Evolutionary conservation across 108 stramenopile genomes (phyloP), one percentile per base, ranked within the genome.

Genomic region (Skeletonema potamos): DNA sequence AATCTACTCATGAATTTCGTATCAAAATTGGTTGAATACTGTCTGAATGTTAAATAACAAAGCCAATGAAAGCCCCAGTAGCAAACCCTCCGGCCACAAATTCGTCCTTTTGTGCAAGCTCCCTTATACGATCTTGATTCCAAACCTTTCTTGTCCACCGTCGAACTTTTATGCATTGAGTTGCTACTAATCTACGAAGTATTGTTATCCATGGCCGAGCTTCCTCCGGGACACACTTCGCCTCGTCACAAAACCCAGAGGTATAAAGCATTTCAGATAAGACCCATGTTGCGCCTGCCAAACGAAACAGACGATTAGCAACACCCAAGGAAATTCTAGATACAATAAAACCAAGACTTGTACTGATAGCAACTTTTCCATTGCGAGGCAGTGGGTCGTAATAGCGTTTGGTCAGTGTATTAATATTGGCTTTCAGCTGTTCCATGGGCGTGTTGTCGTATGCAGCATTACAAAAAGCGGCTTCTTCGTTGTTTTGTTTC

Each of bases 51-150:
- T 59, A 78, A 26, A 71, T 58, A 70, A 78, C 64, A 55, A 78
- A 78, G 6, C 77, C 77, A 60, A 78, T 41, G 62, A 78, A 78
- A 29, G 70, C 69, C 6, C 77, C 77, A 34, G 77, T 54, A 32
- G 77, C 77, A 59, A 78, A 78, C 1, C 77, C 77, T 2, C 58
- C 69, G n/a, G 70, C 56, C 26, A 70, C 54, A 24, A 66, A 29
- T 39, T 68, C 77, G 66, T 78, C 70, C 56, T 54, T 60, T 26
- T 66, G 69, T 20, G 77, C 77, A 13, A 78, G 27, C 36, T 78
- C 59, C 27, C 77, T 62, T 66, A 78, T 78, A 3, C 64, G 41
- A 0, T 78, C 69, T 29, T 78, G 55, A 61, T 78, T 27, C 27
- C 55, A 78, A 0, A 71, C 29, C 46, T 48, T 64, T 28, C 77